phyloP scores from a whole-genome alignment of 2,329 filamentous ascomycete genomes.

The Chaetomiaceae sp. region DNA sequence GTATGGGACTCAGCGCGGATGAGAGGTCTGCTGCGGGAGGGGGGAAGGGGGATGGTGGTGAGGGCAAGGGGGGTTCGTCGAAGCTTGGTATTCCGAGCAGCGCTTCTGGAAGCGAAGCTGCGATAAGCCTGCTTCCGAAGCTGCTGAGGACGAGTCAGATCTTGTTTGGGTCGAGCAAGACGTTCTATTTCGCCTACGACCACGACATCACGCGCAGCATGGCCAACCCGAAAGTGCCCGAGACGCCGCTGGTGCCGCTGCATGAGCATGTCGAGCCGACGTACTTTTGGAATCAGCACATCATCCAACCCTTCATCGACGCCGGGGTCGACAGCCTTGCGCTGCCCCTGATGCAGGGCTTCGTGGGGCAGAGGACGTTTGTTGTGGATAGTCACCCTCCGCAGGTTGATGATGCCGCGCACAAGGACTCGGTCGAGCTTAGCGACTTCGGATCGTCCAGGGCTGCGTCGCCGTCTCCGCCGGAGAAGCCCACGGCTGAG shows the following conservation, averaged over 20 bases:
- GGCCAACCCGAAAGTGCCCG: constrained; percentile 36
- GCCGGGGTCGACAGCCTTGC: constrained; percentile 66
- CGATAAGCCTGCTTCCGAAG: constrained; percentile 67
- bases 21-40: constrained; percentile 6
- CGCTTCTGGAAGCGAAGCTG: constrained; percentile 34
- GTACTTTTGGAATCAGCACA: constrained; percentile 88
- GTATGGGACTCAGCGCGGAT: constrained; percentile 61
- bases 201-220: constrained; percentile 77
- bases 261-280: constrained; percentile 68
- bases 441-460: constrained; percentile 26
- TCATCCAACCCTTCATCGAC: constrained; percentile 69
- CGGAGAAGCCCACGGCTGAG: constrained; percentile 30
- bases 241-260: constrained; percentile 51
- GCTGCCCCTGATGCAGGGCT: constrained; percentile 87
- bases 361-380: constrained; percentile 83
- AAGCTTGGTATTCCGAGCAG: constrained; percentile 21
- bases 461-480: constrained; percentile 18
- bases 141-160: constrained; percentile 78
- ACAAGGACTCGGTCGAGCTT: constrained; percentile 42
- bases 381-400: constrained; percentile 61
- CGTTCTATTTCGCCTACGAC: constrained; percentile 95
- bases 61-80: constrained; percentile 11
- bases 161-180: constrained; percentile 74
- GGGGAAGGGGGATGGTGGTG: constrained; percentile 31
- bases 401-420: constrained; percentile 44